These are phyloP conservation scores for Rhizophora mangle DNA, from an alignment of 345 rosid genomes.

Conservation along the genomic window DNA sequence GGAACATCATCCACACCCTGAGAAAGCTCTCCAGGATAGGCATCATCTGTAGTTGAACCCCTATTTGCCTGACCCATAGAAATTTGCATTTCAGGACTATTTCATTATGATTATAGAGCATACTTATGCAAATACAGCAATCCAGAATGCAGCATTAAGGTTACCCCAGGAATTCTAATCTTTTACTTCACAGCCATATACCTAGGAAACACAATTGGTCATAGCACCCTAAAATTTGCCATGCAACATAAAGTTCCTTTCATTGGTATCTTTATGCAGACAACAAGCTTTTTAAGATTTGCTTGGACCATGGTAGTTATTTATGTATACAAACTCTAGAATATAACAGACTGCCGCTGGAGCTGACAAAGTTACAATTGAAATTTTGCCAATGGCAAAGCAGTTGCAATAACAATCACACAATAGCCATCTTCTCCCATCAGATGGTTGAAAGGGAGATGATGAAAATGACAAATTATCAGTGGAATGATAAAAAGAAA, in stretches of 20 bases:
- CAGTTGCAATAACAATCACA: background rate
- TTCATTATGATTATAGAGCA: background rate
- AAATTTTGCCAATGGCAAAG: background rate
- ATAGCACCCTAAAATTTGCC: no score
- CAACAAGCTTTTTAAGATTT: background rate
- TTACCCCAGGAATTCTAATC: no score
- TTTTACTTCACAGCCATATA: no score
- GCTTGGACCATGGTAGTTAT: background rate
- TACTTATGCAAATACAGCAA: background rate
- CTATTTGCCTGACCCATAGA: conserved; percentile 26
- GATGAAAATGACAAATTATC: background rate
- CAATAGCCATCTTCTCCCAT: background rate
- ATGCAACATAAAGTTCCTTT: background rate
- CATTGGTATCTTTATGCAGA: background rate
- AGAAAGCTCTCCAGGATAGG: conserved; percentile 21
- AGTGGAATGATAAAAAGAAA: background rate
- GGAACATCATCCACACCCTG: conserved; percentile 23
- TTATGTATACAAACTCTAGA: no score
- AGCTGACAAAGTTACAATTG: background rate
- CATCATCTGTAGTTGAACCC: conserved; percentile 10
- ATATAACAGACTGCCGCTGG: background rate
- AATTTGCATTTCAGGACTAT: conserved; percentile 8
- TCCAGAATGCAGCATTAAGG: no score
- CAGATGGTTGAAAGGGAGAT: conserved; percentile 1
- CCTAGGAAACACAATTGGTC: no score